Base-by-base conservation (phyloP, 2,329 filamentous ascomycete species). In the Diaporthe capsici region DNA sequence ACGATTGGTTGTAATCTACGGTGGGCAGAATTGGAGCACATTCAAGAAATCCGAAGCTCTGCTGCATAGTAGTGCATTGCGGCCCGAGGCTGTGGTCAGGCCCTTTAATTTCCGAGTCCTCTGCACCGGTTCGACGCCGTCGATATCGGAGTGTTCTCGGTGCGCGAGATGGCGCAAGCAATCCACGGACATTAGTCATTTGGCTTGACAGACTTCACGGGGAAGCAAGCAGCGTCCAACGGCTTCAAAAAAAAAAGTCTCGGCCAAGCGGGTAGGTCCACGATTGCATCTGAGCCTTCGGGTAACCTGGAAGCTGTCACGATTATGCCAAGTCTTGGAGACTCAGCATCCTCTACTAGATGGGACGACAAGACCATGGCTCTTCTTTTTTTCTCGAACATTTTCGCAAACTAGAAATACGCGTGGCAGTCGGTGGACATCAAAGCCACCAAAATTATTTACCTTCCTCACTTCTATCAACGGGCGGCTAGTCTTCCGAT, bases 51-150 rank as follows among this genome's bases (percentile, higher is more conserved):
- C 22, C 44, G 28, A 39, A 20, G 12, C 44, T 39, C 31, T 70
- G 10, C 37, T 39, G 34, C 34, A 34, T 39, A 12, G 37, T 39
- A 55, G 65, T 55, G 65, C 65, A 70, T 70, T 42, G 65, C 65
- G 65, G 65, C 65, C 65, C 65, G 65, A 70, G 65, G 65, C 65
- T 70, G 65, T 70, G 65, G 65, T 55, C 31, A 31, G 1, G 65
- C 49, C 65, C 65, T 42, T 70, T 70, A 70, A 70, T 70, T 70
- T 70, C 65, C 65, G 65, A 70, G 31, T 28, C 65, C 15, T 53
- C n/a, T 55, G 65, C 65, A 12, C 65, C 65, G 65, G 65, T 17
- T 42, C 65, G 55, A 22, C 31, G 34, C 65, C 65, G 34, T 55
- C 49, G 34, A 55, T 13, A 13, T 70, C 49, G 65, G 49, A 42